A percentile compares a stretch with the other conserved stretches of the same genome.
phyloP scores from a whole-genome alignment of 148 eudicot genomes.

The Spergularia marina region DNA sequence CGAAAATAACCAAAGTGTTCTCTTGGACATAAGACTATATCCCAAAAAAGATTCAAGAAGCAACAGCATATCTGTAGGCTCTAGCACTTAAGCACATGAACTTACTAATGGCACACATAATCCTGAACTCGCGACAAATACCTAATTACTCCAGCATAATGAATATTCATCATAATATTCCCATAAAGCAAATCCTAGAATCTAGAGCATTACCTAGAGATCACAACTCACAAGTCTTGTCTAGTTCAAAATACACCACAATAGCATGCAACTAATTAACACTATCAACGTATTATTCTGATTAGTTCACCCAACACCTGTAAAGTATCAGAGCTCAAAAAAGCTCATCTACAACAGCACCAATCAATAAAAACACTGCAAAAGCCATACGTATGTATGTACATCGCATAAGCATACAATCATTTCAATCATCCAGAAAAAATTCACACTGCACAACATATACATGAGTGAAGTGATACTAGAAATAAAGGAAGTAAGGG shows the following conservation, averaged over 20 bases:
- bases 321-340: not conserved
- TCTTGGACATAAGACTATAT: not conserved
- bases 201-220: not conserved
- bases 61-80: not conserved
- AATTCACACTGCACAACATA: no score
- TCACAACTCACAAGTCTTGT: not conserved
- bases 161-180: not conserved
- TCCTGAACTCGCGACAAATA: not conserved
- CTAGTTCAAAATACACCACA: conserved; percentile 1
- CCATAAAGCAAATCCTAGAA: not conserved
- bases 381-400: no score
- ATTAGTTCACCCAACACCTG: not conserved
- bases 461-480: no score
- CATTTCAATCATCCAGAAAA: no score
- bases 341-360: not conserved
- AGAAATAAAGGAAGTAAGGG: no score
- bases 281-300: not conserved
- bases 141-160: not conserved
- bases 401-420: no score
- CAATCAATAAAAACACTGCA: not conserved
- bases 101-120: not conserved
- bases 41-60: not conserved
- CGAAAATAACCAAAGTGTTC: not conserved
- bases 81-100: not conserved
- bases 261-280: not conserved